phyloP scores from a whole-genome alignment of 352 stramenopile species.

The Globisporangium irregulare region DNA sequence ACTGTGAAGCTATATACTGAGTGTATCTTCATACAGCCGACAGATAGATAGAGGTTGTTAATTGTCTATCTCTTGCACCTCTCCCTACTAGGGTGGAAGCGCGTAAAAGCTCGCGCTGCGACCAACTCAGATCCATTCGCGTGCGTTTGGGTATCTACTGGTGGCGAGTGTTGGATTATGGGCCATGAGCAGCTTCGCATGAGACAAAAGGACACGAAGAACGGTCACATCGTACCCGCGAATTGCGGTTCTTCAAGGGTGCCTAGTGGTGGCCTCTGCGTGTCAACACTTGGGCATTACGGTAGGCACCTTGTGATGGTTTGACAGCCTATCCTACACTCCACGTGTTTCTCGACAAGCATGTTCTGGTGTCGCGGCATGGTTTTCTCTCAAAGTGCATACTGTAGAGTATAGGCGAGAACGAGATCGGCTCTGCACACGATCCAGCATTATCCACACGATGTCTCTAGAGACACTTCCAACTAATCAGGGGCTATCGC shows the following conservation, averaged over 20 bases:
- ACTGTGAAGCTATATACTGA: neutral
- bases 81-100: neutral
- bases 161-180: neutral
- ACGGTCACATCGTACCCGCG: neutral
- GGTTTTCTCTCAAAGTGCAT: neutral
- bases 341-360: neutral
- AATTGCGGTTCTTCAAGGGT: slow-evolving; percentile 9
- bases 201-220: neutral
- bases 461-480: neutral
- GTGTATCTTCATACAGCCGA: neutral
- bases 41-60: no score
- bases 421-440: neutral
- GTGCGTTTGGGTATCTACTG: slow-evolving; percentile 1
- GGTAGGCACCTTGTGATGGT: neutral
- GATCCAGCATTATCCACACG: neutral
- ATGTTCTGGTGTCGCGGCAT: slow-evolving; percentile 3
- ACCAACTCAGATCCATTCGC: slow-evolving; percentile 8
- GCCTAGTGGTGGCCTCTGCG: neutral
- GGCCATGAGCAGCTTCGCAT: slow-evolving; percentile 1
- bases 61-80: no score
- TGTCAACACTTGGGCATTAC: neutral
- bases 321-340: neutral
- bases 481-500: neutral
- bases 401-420: neutral
- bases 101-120: slow-evolving; percentile 1